Conservation (phyloP, 495 filamentous ascomycete genomes). For the Aspergillus homomorphus region DNA sequence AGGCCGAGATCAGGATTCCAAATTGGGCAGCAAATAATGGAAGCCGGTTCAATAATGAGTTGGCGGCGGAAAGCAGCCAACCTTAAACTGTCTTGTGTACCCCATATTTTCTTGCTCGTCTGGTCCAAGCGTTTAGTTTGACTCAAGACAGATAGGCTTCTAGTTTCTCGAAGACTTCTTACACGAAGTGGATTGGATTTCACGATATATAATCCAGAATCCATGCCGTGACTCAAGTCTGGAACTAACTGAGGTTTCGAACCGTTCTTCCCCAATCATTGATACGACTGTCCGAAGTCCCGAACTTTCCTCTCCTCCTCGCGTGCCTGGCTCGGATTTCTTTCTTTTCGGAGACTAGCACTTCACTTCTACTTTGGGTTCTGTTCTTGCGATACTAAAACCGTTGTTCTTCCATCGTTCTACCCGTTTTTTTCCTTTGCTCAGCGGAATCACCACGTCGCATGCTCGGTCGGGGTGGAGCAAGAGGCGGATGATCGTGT, state of each 20-base stretch:
- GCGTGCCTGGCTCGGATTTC: not conserved
- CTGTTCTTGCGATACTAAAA: not conserved
- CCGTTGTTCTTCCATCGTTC: not conserved
- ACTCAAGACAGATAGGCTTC: no score
- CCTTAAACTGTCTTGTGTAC: not conserved
- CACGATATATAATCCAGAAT: not conserved
- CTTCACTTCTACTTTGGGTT: not conserved
- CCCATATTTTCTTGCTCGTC: not conserved
- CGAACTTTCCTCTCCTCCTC: not conserved
- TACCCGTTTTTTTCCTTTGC: not conserved
- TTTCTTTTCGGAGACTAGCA: not conserved
- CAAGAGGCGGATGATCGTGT: not conserved
- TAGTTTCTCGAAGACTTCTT: not conserved
- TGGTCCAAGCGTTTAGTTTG: not conserved
- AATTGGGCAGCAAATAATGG: constrained; percentile 24
- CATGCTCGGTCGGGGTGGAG: not conserved
- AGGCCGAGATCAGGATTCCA: constrained; percentile 10
- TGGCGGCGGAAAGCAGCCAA: constrained; percentile 6
- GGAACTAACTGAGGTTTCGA: not conserved
- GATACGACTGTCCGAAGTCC: no score
- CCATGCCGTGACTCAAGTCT: not conserved
- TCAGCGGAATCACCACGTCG: not conserved
- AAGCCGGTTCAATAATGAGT: constrained; percentile 12
- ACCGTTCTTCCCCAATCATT: not conserved
- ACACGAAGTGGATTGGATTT: not conserved